Evolutionary conservation across 345 rosid genomes (phyloP).

Genomic region (Gynandropsis gynandra): DNA sequence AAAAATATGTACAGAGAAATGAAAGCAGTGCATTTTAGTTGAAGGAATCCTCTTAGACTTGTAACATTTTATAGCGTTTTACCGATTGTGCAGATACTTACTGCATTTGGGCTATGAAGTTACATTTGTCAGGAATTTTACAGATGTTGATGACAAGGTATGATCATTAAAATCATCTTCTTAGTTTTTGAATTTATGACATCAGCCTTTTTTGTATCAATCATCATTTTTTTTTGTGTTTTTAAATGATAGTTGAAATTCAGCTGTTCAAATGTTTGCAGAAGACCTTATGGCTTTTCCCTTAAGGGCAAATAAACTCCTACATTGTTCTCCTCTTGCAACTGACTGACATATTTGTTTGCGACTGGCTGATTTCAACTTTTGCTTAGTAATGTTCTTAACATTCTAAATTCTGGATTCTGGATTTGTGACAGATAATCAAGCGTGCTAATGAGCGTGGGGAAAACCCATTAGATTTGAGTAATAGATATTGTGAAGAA

Average conservation of each 20-base stretch:
- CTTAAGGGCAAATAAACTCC: too few species aligned
- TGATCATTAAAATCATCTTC: slow-evolving; percentile 3
- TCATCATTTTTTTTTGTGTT: neutral
- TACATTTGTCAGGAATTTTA: slow-evolving; percentile 71
- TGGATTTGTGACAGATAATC: slow-evolving; percentile 48
- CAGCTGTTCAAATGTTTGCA: neutral
- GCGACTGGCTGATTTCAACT: too few species aligned
- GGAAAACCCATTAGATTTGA: slow-evolving; percentile 52
- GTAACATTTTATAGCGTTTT: neutral
- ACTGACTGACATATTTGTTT: too few species aligned
- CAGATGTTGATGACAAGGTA: slow-evolving; percentile 94
- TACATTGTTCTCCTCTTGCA: neutral
- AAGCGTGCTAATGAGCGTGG: slow-evolving; percentile 53
- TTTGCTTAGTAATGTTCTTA: neutral
- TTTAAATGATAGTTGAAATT: neutral
- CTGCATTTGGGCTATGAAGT: slow-evolving; percentile 63
- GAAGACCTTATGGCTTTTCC: neutral
- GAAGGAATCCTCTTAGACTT: neutral
- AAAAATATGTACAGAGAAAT: neutral
- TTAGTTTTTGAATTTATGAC: neutral
- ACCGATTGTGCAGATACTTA: slow-evolving; percentile 51
- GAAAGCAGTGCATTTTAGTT: neutral
- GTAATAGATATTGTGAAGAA: slow-evolving; percentile 62
- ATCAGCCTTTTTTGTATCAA: neutral
- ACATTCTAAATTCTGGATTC: neutral